Evolutionary conservation across 163 green algal species (phyloP).

Genomic region (Scenedesmus sp.): DNA sequence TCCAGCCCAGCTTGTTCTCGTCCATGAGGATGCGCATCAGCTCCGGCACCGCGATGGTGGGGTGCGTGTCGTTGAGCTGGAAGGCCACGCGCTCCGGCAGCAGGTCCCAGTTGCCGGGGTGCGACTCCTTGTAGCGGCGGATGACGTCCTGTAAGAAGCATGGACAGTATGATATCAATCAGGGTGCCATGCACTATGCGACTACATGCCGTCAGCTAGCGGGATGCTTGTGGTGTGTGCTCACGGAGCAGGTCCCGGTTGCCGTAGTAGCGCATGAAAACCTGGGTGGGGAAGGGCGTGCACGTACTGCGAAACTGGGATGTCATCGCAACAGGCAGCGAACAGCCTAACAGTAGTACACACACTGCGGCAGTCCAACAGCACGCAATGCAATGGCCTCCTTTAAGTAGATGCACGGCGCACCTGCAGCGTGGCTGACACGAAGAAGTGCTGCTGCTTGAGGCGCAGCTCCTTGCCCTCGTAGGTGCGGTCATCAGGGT

Average conservation of each 20-base stretch:
- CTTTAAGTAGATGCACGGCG: neutral
- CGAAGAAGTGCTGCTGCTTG: constrained; percentile 99
- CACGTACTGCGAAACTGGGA: neutral
- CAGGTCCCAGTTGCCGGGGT: constrained; percentile 77
- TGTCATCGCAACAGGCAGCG: neutral
- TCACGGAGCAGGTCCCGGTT: no score
- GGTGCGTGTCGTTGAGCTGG: constrained; percentile 99
- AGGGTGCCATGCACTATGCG: no score
- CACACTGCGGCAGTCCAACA: neutral
- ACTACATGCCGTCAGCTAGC: no score
- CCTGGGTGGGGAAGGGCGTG: no score
- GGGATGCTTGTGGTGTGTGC: no score
- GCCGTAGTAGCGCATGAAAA: no score
- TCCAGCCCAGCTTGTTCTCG: constrained; percentile 92
- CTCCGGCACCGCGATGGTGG: constrained; percentile 96
- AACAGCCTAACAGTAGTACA: neutral
- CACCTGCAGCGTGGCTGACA: constrained; percentile 94
- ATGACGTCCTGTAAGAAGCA: constrained; percentile 88
- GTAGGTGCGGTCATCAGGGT: constrained; percentile 99
- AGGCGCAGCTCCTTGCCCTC: constrained; percentile 99
- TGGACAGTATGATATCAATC: no score
- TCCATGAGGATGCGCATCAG: constrained; percentile 98
- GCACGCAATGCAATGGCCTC: neutral
- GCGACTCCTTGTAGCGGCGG: constrained; percentile 89
- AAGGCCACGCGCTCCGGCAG: constrained; percentile 90